A percentile compares a stretch with the other conserved stretches of the same genome.
Conservation (phyloP, 2,329 filamentous ascomycete species). For the Delphinella strobiligena region DNA sequence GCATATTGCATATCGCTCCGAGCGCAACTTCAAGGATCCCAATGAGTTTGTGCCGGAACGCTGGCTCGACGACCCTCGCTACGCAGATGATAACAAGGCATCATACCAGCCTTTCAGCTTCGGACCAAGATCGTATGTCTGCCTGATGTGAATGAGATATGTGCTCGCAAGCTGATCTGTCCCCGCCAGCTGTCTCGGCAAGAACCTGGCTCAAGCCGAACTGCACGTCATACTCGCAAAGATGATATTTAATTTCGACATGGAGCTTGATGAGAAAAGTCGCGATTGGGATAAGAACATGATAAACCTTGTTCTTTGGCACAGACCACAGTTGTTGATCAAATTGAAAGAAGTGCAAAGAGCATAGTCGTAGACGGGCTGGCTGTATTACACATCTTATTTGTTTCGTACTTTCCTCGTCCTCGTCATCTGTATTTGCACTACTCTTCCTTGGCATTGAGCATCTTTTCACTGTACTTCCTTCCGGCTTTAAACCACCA, state of each 20-base stretch:
- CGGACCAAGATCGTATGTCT: constrained; percentile 19
- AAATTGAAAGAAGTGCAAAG: neutral
- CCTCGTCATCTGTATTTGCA: no score
- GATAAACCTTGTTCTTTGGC: neutral
- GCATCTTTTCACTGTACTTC: constrained; percentile 27
- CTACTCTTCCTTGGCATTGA: constrained; percentile 14
- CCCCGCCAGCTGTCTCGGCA: constrained; percentile 11
- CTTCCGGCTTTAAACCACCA: constrained; percentile 35
- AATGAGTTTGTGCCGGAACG: constrained; percentile 23
- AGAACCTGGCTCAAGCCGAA: constrained; percentile 25
- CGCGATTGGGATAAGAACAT: constrained; percentile 13
- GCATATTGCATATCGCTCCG: constrained; percentile 14
- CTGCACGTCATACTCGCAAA: constrained; percentile 27
- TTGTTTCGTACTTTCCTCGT: no score
- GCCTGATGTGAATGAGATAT: no score
- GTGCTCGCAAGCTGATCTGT: no score
- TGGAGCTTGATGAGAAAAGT: constrained; percentile 17
- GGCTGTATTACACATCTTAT: no score
- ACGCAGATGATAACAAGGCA: constrained; percentile 16
- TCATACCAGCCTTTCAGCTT: constrained; percentile 21
- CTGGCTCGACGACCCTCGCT: constrained; percentile 24
- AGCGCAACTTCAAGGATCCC: constrained; percentile 18
- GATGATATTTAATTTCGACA: constrained; percentile 29
- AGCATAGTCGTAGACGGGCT: no score
- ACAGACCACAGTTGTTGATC: neutral